A percentile compares a stretch with the other conserved stretches of the same genome.
Conservation (phyloP, 352 stramenopile genomes). For the Thraustochytrium sp. region DNA sequence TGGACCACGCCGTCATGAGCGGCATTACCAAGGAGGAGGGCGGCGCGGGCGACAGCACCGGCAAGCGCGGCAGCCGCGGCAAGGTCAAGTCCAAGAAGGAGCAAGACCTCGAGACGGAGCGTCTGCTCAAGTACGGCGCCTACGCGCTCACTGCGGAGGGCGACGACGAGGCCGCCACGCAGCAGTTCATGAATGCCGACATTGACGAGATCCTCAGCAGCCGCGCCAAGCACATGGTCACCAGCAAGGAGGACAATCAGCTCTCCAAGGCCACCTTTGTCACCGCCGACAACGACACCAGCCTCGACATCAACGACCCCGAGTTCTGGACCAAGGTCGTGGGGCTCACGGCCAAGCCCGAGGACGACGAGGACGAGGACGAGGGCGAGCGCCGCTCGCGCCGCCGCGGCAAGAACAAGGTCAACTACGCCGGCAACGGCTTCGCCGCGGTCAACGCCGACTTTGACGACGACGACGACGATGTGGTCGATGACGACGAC, state of each 20-base stretch:
- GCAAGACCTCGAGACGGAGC: conserved; percentile 82
- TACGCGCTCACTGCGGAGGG: conserved; percentile 88
- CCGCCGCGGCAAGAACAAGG: background rate
- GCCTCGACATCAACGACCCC: conserved; percentile 80
- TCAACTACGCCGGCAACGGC: conserved; percentile 63
- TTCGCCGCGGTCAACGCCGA: conserved; percentile 50
- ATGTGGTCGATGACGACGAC: conserved; percentile 42
- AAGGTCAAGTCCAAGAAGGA: conserved; percentile 58
- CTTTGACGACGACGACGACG: conserved; percentile 60
- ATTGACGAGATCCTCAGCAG: conserved; percentile 94
- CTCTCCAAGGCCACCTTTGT: conserved; percentile 88
- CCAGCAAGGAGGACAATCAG: conserved; percentile 50
- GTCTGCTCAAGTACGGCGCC: conserved; percentile 79
- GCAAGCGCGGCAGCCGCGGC: conserved; percentile 50
- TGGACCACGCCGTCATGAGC: conserved; percentile 80
- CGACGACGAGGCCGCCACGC: conserved; percentile 82
- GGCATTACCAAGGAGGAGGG: conserved; percentile 62
- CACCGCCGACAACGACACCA: conserved; percentile 69
- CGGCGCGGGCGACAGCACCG: no score
- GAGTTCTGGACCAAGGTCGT: conserved; percentile 90
- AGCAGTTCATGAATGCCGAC: conserved; percentile 93
- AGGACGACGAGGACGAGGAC: conserved; percentile 62
- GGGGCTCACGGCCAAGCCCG: conserved; percentile 66
- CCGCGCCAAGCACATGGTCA: conserved; percentile 41
- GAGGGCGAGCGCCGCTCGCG: conserved; percentile 61